Evolutionary conservation across 495 filamentous ascomycete species (phyloP), one percentile per base, ranked within the genome.

Genomic region (Mycothermus thermophilus): DNA sequence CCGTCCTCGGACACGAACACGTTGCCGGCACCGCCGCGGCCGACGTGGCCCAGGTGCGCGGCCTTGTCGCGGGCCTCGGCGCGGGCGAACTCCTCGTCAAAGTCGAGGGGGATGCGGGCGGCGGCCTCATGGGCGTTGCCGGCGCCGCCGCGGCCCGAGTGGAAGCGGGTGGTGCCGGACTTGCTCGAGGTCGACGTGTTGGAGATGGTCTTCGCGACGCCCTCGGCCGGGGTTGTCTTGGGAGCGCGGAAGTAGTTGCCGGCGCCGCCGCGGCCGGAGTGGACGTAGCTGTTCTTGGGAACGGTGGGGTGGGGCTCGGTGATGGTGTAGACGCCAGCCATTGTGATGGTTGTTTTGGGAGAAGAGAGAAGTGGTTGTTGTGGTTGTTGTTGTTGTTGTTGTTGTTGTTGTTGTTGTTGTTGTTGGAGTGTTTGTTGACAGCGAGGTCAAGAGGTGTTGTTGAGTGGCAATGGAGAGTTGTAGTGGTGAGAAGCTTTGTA

Each of bases 11-110:
- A n/a, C n/a, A n/a, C n/a, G n/a, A n/a, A n/a, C n/a, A 75, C 66
- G 62, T 97, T 97, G 18, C 85, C 90, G 22, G 79, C 80, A 32
- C 90, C 90, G 26, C 90, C 90, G 21, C 87, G 74, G 27, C 90
- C 90, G 35, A 90, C 78, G 51, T 90, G 77, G 50, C 66, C 59
- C 19, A 72, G 63, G 33, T 62, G 70, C 44, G 71, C 66, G 41
- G 72, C 55, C 40, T 57, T 46, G 41, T 79, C 78, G 41, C 77
- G 72, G 41, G 65, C 58, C 41, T 55, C 62, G 51, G 73, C 66
- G 32, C 66, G 65, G 46, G 79, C 71, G 39, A 88, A 75, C 55
- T 95, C 88, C 67, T 95, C 88, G 59, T 93, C 84, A 62, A 95
- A 90, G 40, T 72, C 79, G 65, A 94, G 80, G 47, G 83, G 74